Base-by-base conservation (phyloP, 345 rosid genomes). In the Hibiscus trionum region DNA sequence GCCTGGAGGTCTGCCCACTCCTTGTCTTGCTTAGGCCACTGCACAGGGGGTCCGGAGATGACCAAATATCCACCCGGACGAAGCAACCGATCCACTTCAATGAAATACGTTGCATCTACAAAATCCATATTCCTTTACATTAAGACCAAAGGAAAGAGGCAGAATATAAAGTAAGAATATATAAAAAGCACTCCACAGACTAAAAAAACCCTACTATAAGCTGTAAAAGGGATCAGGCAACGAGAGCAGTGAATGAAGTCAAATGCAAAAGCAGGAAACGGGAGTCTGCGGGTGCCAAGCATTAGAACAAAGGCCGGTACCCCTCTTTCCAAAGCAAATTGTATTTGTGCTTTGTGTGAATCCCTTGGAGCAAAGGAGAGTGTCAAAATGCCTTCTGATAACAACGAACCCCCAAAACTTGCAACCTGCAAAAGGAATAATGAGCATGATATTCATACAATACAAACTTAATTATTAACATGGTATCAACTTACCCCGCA, bases 31-130 rank as follows among this genome's bases (percentile, higher is more conserved):
- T 93, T 96, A 74, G 97, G 83, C 99, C 96, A 96, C 80, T 88
- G 96, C n/a, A 96, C 98, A 49, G 99, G 99, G 69, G 99, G 99
- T 26, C 99, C 99, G 68, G 99, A 96, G 77, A 93, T 93, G 75
- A 96, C 93, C 67, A 93, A 76, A 78, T 90, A 93, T 53, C 99
- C 99, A 61, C 93, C 99, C 17, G 97, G 97, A 58, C 99, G 90
- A 72, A 96, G 90, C 69, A 96, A 71, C 26, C 95, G 82, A 85
- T 93, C 94, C 72, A 96, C 99, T 82, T 93, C 99, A 52, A 91
- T 75, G 76, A 96, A 88, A 83, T 96, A 96, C 61, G 96, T 85
- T 64, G 96, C 94, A 91, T 96, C 98, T 93, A 83, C 81, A 82
- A 67, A 81, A 50, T 39, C 70, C 71, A 81, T 68, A 69, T 63